These are phyloP conservation scores for Epichloe gansuensis DNA, from an alignment of 2,329 filamentous ascomycete genomes.

Conservation along the genomic window DNA sequence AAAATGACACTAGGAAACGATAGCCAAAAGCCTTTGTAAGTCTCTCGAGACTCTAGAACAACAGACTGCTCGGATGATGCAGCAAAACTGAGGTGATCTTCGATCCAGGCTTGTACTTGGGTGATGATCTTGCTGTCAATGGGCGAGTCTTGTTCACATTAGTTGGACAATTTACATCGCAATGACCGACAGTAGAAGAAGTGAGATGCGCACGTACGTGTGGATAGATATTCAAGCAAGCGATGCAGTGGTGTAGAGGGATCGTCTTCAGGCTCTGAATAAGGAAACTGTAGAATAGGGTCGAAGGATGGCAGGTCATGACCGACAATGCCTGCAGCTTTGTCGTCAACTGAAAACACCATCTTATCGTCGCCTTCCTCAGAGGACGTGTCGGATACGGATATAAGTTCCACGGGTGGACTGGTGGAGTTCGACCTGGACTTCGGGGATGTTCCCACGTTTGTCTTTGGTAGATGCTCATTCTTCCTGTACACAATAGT, in stretches of 20 bases:
- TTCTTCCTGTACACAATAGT: not conserved
- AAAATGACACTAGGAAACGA: constrained; percentile 36
- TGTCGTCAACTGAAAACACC: constrained; percentile 20
- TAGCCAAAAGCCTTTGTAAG: constrained; percentile 38
- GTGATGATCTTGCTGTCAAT: constrained; percentile 32
- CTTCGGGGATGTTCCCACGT: constrained; percentile 4
- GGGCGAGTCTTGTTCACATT: constrained; percentile 21
- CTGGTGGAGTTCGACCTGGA: constrained; percentile 27
- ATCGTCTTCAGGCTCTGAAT: constrained; percentile 20
- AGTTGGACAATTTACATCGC: not conserved
- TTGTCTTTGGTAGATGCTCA: not conserved
- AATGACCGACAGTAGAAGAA: not conserved
- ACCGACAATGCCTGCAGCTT: constrained; percentile 14
- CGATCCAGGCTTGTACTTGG: constrained; percentile 37
- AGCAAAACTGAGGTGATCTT: constrained; percentile 31
- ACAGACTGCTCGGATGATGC: constrained; percentile 19
- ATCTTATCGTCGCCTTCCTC: constrained; percentile 14
- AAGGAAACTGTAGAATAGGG: constrained; percentile 35
- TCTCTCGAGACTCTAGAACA: constrained; percentile 29
- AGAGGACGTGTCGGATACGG: constrained; percentile 20
- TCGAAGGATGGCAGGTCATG: constrained; percentile 20
- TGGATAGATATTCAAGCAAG: constrained; percentile 23
- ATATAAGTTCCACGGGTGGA: constrained; percentile 31
- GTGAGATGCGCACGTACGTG: constrained; percentile 13
- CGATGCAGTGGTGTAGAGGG: constrained; percentile 21